Evolutionary conservation across 169 alveolate genomes (phyloP), one percentile per base, ranked within the genome.

Genomic region (Theileria orientalis): DNA sequence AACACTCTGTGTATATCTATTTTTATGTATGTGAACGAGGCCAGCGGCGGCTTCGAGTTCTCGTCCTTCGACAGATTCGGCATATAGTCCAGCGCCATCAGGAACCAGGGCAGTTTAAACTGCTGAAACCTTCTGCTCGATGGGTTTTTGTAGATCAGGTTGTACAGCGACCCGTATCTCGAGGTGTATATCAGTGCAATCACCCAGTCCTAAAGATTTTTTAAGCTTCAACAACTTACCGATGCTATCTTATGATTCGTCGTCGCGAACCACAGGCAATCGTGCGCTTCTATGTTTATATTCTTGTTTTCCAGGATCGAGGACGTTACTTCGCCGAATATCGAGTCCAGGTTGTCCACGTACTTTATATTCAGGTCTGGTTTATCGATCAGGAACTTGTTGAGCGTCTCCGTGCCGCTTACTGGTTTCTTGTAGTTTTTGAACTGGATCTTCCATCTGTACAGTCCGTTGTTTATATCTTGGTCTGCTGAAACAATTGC

Each of bases 91-190:
- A 82, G 33, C 33, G 78, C 69, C 75, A 33, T 27, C 46, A 82
- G 70, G 71, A 47, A 82, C 47, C 57, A 29, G 19, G 89, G 89
- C 40, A 74, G 64, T 33, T 8, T 25, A 61, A 23, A 82, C 19
- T 72, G 69, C 56, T 57, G 69, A 63, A 51, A 63, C 49, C 69
- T 82, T 16, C 56, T 64, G 7, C 80, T 73, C 32, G 69, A 16
- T 3, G 82, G 63, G 61, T 74, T 82, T 49, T 74, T 70, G 37
- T 49, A 59, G 37, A 82, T 83, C 40, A 72, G 59, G 59, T 82
- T 82, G 19, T 69, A 68, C 42, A 82, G 69, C 21, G 89, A 82
- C n/a, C 89, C 89, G 62, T 82, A 82, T 11, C 80, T 63, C 13
- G 75, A 44, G 21, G 80, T 68, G 30, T 67, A 54, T n/a, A 74